Percentiles rank a stretch among this genome's conserved stretches.
Evolutionary conservation across 495 filamentous ascomycete genomes (phyloP).

Genomic region (Penicillium crystallinum): DNA sequence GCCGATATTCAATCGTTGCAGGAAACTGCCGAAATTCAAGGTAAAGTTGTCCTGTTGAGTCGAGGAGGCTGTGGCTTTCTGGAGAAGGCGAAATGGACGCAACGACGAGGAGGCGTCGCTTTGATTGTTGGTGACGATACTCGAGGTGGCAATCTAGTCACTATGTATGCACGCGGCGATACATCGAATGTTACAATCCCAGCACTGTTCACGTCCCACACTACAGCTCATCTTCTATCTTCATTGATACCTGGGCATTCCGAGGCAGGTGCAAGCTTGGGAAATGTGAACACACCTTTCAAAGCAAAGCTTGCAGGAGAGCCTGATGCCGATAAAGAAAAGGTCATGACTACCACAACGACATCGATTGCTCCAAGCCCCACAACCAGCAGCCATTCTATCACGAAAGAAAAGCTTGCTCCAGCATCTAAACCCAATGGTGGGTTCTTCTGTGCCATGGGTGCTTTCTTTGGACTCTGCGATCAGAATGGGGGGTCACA

Average conservation of each 20-base stretch:
- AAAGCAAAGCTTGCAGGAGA: constrained; percentile 22
- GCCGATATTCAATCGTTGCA: constrained; percentile 95
- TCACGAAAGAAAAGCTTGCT: constrained; percentile 14
- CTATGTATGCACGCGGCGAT: constrained; percentile 95
- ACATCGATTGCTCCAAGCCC: constrained; percentile 19
- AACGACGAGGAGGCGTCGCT: constrained; percentile 80
- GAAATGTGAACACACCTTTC: constrained; percentile 35
- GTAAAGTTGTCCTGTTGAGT: constrained; percentile 85
- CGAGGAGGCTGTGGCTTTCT: constrained; percentile 94
- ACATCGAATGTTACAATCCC: constrained; percentile 93
- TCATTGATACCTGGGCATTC: constrained; percentile 74
- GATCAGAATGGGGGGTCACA: constrained; percentile 21
- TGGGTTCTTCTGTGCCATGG: constrained; percentile 53
- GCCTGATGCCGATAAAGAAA: constrained; percentile 17
- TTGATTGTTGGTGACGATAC: constrained; percentile 94
- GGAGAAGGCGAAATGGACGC: constrained; percentile 95
- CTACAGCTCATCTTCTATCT: constrained; percentile 88
- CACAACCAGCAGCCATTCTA: constrained; percentile 22
- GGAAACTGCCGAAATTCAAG: constrained; percentile 88
- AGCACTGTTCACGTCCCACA: constrained; percentile 89
- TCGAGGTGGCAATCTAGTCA: constrained; percentile 76
- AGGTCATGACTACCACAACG: constrained; percentile 19
- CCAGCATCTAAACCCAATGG: constrained; percentile 22
- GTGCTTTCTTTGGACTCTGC: constrained; percentile 51
- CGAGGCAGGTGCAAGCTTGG: constrained; percentile 49